Base-by-base conservation (phyloP, 495 filamentous ascomycete genomes). In the Penicillium salamii region DNA sequence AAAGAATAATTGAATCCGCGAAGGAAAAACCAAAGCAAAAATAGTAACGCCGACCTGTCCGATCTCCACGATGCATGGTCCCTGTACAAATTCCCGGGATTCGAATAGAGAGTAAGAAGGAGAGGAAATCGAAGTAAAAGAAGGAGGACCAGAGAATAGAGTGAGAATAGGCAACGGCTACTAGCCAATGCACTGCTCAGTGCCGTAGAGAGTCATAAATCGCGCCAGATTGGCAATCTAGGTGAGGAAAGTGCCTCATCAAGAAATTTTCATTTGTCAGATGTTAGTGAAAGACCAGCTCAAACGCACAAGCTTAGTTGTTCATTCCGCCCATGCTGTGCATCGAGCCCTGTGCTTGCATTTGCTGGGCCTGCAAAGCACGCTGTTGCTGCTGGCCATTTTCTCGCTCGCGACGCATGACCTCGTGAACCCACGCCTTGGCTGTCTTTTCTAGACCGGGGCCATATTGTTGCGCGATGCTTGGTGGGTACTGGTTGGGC, bases 261-360 rank as follows among this genome's bases (percentile, higher is more conserved):
- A 18, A 35, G 17, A 11, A 15, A 48, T 33, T 24, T 20, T 23
- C 36, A 20, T 31, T 26, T 48, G 23, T 40, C 26, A 17, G 29
- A 39, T 18, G 24, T 48, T 24, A 28, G 2, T 32, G 18, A 31
- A 11, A 15, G 6, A 36, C 38, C 13, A 40, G 9, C 28, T 14
- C n/a, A 17, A 20, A 24, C 26, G 14, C 11, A 31, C 23, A 15
- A 12, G 21, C 20, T 61, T 56, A 71, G 32, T 66, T 69, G 9
- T 68, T 67, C 69, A 74, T 72, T 18, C 70, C 71, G 51, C 71
- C 36, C 46, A 48, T 48, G n/a, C 46, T 71, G 31, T 74, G 69
- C 74, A 71, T 75, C 66, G 74, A 74, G 42, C 68, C 71, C 45
- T 75, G 71, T 23, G 70, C 65, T 42, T 72, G 74, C 49, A 78